Evolutionary conservation across 176 grass and related monocot species (phyloP).

Genomic region (Dactylis glomerata): DNA sequence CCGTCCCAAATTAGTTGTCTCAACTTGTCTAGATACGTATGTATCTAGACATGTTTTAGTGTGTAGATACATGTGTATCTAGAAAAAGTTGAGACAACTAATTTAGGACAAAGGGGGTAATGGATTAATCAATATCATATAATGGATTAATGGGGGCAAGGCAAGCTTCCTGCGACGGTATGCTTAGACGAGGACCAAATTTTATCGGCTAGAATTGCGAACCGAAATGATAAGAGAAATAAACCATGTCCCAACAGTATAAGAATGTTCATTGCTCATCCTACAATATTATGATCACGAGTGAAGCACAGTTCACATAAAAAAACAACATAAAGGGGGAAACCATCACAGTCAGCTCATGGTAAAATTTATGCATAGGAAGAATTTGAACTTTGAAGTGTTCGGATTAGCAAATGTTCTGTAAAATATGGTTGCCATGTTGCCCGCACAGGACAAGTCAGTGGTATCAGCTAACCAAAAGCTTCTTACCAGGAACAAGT

Average conservation of each 20-base stretch:
- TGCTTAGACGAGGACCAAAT: neutral
- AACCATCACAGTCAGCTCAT: neutral
- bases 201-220: neutral
- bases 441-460: neutral
- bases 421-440: neutral
- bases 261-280: neutral
- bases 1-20: no score
- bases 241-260: neutral
- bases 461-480: conserved; percentile 18
- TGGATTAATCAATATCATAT: no score
- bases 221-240: neutral
- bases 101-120: no score
- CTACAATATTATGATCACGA: neutral
- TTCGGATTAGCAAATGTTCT: neutral
- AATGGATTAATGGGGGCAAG: neutral
- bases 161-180: neutral
- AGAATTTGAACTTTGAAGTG: conserved; percentile 15
- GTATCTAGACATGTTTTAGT: no score
- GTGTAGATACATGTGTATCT: no score
- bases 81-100: no score
- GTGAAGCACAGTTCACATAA: neutral
- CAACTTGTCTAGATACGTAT: no score
- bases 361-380: neutral
- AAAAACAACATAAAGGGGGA: neutral
- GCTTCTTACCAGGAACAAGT: neutral